Conservation (phyloP, 805 yeast genomes). For the Blastobotrys mokoenaii region DNA sequence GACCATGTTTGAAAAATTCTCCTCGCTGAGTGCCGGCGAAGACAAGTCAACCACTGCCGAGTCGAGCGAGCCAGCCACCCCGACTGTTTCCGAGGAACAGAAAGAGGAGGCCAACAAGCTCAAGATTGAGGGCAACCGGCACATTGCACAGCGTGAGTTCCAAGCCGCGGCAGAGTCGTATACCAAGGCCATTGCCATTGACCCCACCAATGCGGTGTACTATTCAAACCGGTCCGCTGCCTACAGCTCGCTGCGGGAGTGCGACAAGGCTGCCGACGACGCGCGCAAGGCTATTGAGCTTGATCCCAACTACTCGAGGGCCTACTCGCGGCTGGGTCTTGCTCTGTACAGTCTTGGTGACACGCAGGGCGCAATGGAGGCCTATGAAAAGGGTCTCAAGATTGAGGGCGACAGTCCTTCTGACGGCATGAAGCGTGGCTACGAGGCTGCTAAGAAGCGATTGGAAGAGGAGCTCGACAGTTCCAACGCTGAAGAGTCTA, state of each 20-base stretch:
- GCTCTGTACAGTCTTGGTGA: constrained; percentile 95
- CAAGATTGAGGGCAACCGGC: constrained; percentile 82
- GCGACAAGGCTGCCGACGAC: constrained; percentile 71
- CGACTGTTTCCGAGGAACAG: constrained; percentile 31
- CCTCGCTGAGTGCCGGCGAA: constrained; percentile 18
- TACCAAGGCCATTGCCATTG: constrained; percentile 65
- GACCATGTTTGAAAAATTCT: constrained; percentile 40
- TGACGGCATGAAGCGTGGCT: constrained; percentile 87
- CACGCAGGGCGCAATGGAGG: constrained; percentile 79
- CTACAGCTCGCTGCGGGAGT: constrained; percentile 66
- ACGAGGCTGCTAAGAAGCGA: constrained; percentile 84
- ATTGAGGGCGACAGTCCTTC: constrained; percentile 78
- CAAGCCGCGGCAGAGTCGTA: constrained; percentile 66
- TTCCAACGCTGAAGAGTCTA: constrained; percentile 22
- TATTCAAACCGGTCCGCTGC: constrained; percentile 97
- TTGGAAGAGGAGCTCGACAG: constrained; percentile 57
- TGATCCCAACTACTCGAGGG: constrained; percentile 80
- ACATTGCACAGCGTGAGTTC: constrained; percentile 72
- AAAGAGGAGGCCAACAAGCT: constrained; percentile 74
- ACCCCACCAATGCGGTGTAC: constrained; percentile 72
- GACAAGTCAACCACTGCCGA: constrained; percentile 3
- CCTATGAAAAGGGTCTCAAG: constrained; percentile 80
- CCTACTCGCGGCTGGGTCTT: constrained; percentile 89
- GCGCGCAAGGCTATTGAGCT: constrained; percentile 73
- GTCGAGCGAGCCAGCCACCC: constrained; percentile 10